Evolutionary conservation across 345 rosid species (phyloP), one percentile per base, ranked within the genome.

Genomic region (Clarkia xantiana): DNA sequence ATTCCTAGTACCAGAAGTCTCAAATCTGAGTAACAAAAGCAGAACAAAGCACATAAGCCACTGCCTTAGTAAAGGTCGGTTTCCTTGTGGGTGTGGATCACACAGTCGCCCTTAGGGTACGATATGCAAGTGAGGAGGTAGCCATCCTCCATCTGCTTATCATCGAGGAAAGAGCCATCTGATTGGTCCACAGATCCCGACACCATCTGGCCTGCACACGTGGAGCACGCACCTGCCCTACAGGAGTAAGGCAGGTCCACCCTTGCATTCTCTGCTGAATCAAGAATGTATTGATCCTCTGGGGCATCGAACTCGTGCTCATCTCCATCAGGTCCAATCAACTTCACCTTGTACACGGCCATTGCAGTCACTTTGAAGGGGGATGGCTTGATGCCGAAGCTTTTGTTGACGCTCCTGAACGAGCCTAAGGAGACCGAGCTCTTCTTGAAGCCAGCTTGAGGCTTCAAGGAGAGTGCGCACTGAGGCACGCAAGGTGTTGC

Each of bases 191-290:
- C 84, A 1, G 63, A 54, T 10, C 84, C 84, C 0, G 62, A 51
- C 16, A 42, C 74, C 57, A 69, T 25, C 58, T 62, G 62, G 41
- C 84, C 78, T 0, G 78, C 81, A 43, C 84, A 78, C 13, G 71
- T 72, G 2, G 72, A 72, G 67, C 84, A 78, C 0, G 84, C 71
- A 7, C 80, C 80, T 0, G 84, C 84, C 59, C 84, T 67, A 71
- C 84, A 78, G 1, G 81, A 78, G 51, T 72, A 78, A 3, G 81
- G 81, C 51, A 78, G 66, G 17, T 78, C 81, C 1, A 66, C 10
- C 51, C 85, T 76, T 0, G 76, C 81, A 41, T 13, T 54, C 66
- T 78, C 85, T 0, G 85, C 81, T 0, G 81, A 62, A 57, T 78
- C 85, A 0, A 78, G 67, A 52, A 78, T 70, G 70, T 70, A 75